Evolutionary conservation across 768 basidiomycete species (phyloP).

Genomic region (Suillus subalutaceus): DNA sequence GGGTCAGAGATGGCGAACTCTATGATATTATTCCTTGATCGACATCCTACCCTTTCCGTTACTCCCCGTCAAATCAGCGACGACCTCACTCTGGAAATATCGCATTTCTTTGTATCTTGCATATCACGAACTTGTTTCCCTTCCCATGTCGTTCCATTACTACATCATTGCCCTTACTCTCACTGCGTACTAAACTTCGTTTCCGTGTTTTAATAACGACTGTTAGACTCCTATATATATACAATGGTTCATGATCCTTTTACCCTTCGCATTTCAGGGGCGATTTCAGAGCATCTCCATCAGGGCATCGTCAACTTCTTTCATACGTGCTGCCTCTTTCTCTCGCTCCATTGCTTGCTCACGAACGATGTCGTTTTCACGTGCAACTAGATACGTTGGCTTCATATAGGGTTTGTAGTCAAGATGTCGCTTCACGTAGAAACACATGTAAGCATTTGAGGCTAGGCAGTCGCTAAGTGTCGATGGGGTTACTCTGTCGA

Average conservation of each 20-base stretch:
- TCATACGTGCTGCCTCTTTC: conserved; percentile 53
- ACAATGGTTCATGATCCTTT: conserved; percentile 2
- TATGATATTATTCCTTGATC: conserved; percentile 70
- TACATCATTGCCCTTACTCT: conserved; percentile 9
- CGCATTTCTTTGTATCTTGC: conserved; percentile 9
- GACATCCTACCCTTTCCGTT: not conserved
- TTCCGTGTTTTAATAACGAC: conserved; percentile 9
- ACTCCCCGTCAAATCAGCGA: not conserved
- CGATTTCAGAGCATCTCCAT: conserved; percentile 43
- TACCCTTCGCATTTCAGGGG: conserved; percentile 10
- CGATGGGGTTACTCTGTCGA: conserved; percentile 67
- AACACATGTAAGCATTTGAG: conserved; percentile 91
- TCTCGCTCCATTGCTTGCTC: conserved; percentile 60
- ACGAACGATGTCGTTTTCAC: conserved; percentile 66
- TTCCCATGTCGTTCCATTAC: conserved; percentile 9
- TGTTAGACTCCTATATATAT: conserved; percentile 3
- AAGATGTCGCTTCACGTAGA: conserved; percentile 88
- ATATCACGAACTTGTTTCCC: conserved; percentile 13
- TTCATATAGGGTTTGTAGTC: conserved; percentile 77
- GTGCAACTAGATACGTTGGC: conserved; percentile 66
- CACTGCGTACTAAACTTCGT: conserved; percentile 2
- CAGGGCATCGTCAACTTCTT: conserved; percentile 69
- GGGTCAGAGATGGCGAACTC: conserved; percentile 78
- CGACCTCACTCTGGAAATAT: conserved; percentile 1
- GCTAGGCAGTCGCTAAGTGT: conserved; percentile 66